phyloP scores from a whole-genome alignment of 2,329 filamentous ascomycete species.

The Fusarium robinianum region DNA sequence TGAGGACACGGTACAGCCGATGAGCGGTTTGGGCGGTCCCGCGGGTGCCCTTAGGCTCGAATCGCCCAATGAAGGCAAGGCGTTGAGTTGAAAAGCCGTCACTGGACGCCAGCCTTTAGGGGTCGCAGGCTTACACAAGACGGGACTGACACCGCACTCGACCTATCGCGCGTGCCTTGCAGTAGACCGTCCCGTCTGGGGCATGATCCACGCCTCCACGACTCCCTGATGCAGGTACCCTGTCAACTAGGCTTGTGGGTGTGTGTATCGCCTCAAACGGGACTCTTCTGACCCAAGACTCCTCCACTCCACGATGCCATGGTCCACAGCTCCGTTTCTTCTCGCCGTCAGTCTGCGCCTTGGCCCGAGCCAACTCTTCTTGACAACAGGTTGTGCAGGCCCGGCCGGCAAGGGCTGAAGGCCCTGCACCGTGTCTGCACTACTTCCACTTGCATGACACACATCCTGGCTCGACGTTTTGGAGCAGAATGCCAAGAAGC shows the following conservation, averaged over 20 bases:
- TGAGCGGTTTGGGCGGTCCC: neutral
- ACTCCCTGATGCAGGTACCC: constrained; percentile 29
- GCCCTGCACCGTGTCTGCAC: constrained; percentile 23
- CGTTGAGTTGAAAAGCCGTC: constrained; percentile 16
- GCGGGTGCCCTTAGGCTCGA: neutral
- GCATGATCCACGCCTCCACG: constrained; percentile 5
- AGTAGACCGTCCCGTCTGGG: constrained; percentile 25
- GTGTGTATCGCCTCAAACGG: too few relatives aligned
- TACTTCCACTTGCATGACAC: constrained; percentile 33
- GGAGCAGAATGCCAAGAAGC: constrained; percentile 24
- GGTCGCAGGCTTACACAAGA: constrained; percentile 19
- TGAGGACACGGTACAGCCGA: neutral
- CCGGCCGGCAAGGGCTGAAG: constrained; percentile 13
- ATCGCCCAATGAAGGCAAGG: constrained; percentile 17
- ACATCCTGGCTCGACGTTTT: constrained; percentile 30
- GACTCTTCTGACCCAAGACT: constrained; percentile 26
- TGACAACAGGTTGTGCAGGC: constrained; percentile 19
- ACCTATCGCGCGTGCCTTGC: constrained; percentile 35
- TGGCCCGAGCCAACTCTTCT: too few relatives aligned
- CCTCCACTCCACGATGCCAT: constrained; percentile 24
- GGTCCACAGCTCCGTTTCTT: constrained; percentile 23
- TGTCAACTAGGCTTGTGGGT: too few relatives aligned
- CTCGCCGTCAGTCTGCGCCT: constrained; percentile 37
- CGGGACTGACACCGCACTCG: constrained; percentile 12
- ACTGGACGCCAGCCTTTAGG: constrained; percentile 27